Evolutionary conservation across 2,329 filamentous ascomycete species (phyloP), one percentile per base, ranked within the genome.

Genomic region (Macrophomina tecta): DNA sequence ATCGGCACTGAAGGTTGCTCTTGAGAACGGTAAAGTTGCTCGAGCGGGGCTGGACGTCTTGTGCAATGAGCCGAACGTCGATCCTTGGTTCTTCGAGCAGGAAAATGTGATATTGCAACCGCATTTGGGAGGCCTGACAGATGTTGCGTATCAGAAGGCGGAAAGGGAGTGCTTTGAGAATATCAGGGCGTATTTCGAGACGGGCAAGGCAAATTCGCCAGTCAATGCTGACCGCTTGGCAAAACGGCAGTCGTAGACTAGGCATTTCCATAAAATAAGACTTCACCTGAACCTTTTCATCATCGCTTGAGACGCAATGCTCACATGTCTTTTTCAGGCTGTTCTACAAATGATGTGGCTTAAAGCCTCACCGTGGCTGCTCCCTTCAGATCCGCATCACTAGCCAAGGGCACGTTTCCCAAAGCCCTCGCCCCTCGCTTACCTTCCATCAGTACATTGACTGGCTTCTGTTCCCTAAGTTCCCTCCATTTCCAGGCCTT

Each of bases 11-110:
- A 81, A 94, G 0, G 85, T 85, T 64, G 91, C 91, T 0, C 78
- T 95, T 0, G 86, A 93, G 62, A 84, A 85, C 30, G 90, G 89
- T 0, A 89, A 86, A 73, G 90, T 95, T 61, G 89, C 90, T 0
- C 91, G 91, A 2, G 92, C 92, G 0, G 92, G 90, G 2, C 83
- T 94, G 18, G 92, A 95, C 71, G 92, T 94, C 55, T 94, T 92
- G 46, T 68, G 67, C 60, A 74, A 82, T n/a, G 83, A 85, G 68
- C 83, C 82, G 1, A 72, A 74, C 4, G 73, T 82, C 9, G 75
- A 81, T 36, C 75, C 76, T 0, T 82, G 78, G 53, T 82, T 84
- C 46, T 70, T 74, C 6, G 58, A 56, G 18, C 49, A 55, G 18
- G 78, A 82, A n/a, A 79, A 78, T 61, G 78, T 82, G 4, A 72